Evolutionary conservation across 306 rosid genomes (phyloP), one percentile per base, ranked within the genome.

Genomic region (Medicago lupulina): DNA sequence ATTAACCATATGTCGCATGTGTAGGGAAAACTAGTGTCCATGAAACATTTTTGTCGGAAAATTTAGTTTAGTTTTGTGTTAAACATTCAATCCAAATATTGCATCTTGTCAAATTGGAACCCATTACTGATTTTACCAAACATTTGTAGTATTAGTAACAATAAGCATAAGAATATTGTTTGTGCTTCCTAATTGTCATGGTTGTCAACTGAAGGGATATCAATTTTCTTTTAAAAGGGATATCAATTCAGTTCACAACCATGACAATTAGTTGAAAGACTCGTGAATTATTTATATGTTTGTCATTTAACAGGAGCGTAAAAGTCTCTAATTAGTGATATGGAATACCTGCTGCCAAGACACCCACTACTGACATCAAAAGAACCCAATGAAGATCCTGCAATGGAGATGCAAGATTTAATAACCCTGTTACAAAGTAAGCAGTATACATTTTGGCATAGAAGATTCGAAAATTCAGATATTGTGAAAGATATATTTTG

Each of bases 331-430:
- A 28, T 21, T 57, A 15, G 4, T 57, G 3, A 57, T 4, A 57
- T 57, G 36, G 36, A 57, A 21, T 57, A 57, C 36, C 7, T 57
- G 8, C 2, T 2, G 62, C 36, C 31, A 14, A 57, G 62, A 57
- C 62, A 57, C 62, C 62, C 62, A 21, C 9, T 57, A 19, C 34
- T 57, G 8, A 21, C 34, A 57, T 57, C 36, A 21, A 57, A 57
- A 57, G 36, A 57, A 8, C 62, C 62, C 36, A 57, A 57, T 57
- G n/a, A 61, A 61, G 67, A 34, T 61, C 67, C 12, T 31, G 16
- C 12, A 61, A 13, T 1, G 8, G 67, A 23, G 40, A 61, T 61
- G 19, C 67, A 61, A 61, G 43, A 61, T 31, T 11, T 61, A 13
- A 14, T 61, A 25, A 61, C 9, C 6, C 1, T 61, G 40, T 14